phyloP scores from a whole-genome alignment of 1,284 basidiomycete genomes.

The Porogramme epimiltina region DNA sequence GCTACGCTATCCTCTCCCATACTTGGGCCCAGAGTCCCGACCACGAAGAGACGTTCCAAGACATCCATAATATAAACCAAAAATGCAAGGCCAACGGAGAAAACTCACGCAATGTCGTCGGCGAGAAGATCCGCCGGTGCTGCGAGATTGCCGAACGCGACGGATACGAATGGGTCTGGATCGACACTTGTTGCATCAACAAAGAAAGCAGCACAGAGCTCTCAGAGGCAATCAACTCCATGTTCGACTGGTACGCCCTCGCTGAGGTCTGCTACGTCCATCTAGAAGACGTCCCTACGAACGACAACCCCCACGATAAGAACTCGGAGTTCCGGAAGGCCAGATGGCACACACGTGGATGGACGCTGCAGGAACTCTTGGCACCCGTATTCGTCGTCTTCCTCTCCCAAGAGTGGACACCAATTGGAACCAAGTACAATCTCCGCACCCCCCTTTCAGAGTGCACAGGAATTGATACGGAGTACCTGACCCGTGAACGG shows the following conservation, averaged over 20 bases:
- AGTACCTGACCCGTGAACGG: background rate
- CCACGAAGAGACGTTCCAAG: background rate
- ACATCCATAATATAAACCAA: background rate
- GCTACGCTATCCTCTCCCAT: slow-evolving; percentile 1
- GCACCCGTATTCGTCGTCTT: slow-evolving; percentile 1
- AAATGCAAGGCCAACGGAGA: background rate
- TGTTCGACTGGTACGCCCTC: slow-evolving; percentile 1
- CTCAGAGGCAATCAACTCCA: background rate
- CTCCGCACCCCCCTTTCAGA: background rate
- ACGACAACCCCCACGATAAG: background rate
- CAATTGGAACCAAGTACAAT: background rate
- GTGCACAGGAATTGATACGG: background rate
- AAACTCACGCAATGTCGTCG: background rate
- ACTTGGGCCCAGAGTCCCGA: background rate
- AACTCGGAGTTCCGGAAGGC: background rate
- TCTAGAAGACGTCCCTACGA: background rate
- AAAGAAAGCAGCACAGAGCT: slow-evolving; percentile 3
- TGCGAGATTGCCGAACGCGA: background rate
- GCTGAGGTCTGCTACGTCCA: slow-evolving; percentile 1
- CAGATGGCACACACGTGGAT: background rate
- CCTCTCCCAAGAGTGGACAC: background rate
- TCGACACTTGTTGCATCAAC: slow-evolving; percentile 2
- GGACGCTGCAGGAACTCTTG: slow-evolving; percentile 7
- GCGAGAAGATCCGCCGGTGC: background rate
- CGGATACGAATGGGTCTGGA: background rate